Base-by-base conservation (phyloP, 2,329 filamentous ascomycete species). In the Ascochyta viciae-villosae region DNA sequence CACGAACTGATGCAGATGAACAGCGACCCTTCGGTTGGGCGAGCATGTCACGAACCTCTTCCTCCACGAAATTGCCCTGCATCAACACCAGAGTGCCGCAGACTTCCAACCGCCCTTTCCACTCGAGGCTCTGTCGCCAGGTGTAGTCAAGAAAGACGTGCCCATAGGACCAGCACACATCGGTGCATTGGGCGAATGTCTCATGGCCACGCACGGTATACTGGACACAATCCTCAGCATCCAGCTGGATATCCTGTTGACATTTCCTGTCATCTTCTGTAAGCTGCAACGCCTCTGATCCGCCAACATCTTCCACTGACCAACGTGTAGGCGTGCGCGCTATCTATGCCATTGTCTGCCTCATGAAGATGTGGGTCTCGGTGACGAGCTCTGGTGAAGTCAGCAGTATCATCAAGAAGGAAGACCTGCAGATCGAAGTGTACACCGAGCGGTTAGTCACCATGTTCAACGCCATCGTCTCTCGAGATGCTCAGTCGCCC, bases 341-440 rank as follows among this genome's bases (percentile, higher is more conserved):
- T 42, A 81, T 83, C 10, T 86, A 86, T 64, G 81, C 83, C 13
- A 78, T 84, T 22, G 82, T 86, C 6, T 81, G 85, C 29, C 76
- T 87, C 7, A 84, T 86, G 73, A 86, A 86, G 64, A 81, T 87
- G 76, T 85, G 83, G 72, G 82, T 85, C 43, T 82, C 83, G 1
- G 78, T 81, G 6, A 80, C 77, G 4, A 77, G 75, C n/a, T 80
- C 80, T 4, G 76, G 75, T 19, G 81, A 83, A 62, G 73, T 84
- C 1, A 77, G 78, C 45, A 81, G 76, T 58, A 76, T 82, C 50
- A 80, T 83, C 69, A 77, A 77, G 35, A 75, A 78, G 33, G 76
- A 81, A 39, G 76, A 79, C 39, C 70, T 83, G 9, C 71, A 75
- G n/a, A 77, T 83, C 23, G 79, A 82, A 33, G 63, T 74, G 50